Evolutionary conservation across 495 filamentous ascomycete genomes (phyloP), one percentile per base, ranked within the genome.

Genomic region (Paragyromitra xinjiangensis): DNA sequence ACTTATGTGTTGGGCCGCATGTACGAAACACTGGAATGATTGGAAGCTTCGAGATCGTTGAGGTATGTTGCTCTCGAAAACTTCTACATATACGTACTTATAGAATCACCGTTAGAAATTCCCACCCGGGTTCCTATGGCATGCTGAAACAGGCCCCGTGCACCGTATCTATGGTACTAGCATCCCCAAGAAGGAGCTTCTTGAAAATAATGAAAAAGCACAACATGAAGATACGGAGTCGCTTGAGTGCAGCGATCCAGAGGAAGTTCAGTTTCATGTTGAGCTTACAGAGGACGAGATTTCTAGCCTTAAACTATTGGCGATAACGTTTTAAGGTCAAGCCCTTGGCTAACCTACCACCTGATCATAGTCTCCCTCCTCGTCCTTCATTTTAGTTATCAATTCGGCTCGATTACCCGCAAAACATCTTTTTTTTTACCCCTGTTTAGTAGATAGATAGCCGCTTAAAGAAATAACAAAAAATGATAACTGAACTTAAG

Each of bases 141-240:
- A 97, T 83, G 89, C 93, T 72, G 88, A 89, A 78, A 94, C 97
- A 81, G 95, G 97, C 81, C 94, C 93, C 9, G 86, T 99, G 24
- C 94, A 97, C 83, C 92, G 95, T 73, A 94, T 98, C 65, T 95
- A 97, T 81, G 94, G 94, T 79, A 91, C 98, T 59, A 95, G 93
- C 12, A 98, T 97, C 85, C 95, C 95, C 0, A 94, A 97, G 82
- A 97, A 98, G 88, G 94, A 95, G 85, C 86, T 86, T 78, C 91
- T 98, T 88, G 88, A 89, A 12, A 93, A 94, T 74, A 91, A 97
- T 84, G 88, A 94, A 84, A 93, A 95, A 70, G 94, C 95, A 83
- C 84, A 97, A 2, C 53, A 37, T 14, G 24, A 59, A 7, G 51
- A 45, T 37, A 12, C 16, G 19, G 44, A 11, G 16, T 19, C 7